Evolutionary conservation across 1,284 basidiomycete species (phyloP).

Genomic region (Pascua guehoae): DNA sequence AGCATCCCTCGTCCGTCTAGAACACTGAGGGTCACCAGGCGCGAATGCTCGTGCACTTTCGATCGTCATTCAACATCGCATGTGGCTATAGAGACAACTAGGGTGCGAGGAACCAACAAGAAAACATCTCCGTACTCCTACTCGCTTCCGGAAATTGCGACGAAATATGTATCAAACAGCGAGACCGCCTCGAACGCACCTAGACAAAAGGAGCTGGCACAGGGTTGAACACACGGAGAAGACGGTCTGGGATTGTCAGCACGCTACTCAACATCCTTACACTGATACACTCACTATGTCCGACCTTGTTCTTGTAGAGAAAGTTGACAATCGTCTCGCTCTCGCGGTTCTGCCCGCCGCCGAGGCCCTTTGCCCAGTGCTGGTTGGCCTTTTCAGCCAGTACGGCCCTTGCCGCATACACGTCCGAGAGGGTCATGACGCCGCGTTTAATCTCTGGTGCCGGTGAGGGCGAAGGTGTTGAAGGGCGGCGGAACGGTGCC

Average conservation of each 20-base stretch:
- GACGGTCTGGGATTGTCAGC: conserved; percentile 22
- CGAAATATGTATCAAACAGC: neutral
- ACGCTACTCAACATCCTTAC: neutral
- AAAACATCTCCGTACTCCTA: no score
- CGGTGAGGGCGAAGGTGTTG: conserved; percentile 20
- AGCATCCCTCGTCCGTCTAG: no score
- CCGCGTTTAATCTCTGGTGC: conserved; percentile 28
- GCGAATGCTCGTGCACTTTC: no score
- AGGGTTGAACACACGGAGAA: conserved; percentile 44
- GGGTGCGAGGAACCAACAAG: no score
- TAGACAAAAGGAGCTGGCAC: conserved; percentile 4
- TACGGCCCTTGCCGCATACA: conserved; percentile 35
- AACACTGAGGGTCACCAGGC: no score
- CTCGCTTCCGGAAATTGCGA: neutral
- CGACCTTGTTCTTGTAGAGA: conserved; percentile 48
- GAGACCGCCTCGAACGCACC: no score
- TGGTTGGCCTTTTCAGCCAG: conserved; percentile 46
- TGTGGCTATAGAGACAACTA: no score
- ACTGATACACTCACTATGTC: conserved; percentile 36
- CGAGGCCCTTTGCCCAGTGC: conserved; percentile 46
- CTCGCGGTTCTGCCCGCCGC: conserved; percentile 47
- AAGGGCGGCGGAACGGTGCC: conserved; percentile 26
- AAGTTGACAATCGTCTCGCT: conserved; percentile 48
- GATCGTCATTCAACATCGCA: no score
- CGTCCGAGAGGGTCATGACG: conserved; percentile 45